These are phyloP conservation scores for Xylariaceae sp. DNA, from an alignment of 2,329 filamentous ascomycete species.

Conservation along the genomic window DNA sequence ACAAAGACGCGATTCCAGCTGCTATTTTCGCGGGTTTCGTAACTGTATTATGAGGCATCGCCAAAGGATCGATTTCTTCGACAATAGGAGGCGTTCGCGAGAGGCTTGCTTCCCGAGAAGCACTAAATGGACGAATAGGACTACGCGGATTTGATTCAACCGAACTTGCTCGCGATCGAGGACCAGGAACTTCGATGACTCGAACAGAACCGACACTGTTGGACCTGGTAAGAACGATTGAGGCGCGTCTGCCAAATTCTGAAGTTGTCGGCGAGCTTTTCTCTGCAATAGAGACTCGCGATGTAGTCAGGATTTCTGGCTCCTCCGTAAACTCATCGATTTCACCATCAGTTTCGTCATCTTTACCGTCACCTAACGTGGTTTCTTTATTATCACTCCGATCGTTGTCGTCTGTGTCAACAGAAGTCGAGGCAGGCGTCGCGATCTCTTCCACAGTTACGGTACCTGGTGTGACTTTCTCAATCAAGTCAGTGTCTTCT, in stretches of 20 bases:
- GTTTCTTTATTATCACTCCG: conserved; percentile 28
- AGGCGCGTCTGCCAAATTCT: conserved; percentile 40
- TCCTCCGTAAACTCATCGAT: conserved; percentile 53
- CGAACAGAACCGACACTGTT: conserved; percentile 52
- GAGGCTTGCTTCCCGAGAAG: conserved; percentile 38
- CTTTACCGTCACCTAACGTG: conserved; percentile 30
- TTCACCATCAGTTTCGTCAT: conserved; percentile 32
- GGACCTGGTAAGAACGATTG: conserved; percentile 39
- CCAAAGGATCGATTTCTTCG: conserved; percentile 34
- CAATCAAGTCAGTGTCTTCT: conserved; percentile 4
- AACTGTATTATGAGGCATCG: conserved; percentile 7
- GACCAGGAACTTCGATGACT: conserved; percentile 52
- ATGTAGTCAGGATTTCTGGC: conserved; percentile 52
- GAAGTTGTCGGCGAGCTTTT: conserved; percentile 46
- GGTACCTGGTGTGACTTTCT: conserved; percentile 14
- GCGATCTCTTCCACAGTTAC: conserved; percentile 16
- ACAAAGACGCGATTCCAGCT: conserved; percentile 11
- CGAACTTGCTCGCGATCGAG: conserved; percentile 48
- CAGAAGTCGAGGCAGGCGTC: conserved; percentile 8
- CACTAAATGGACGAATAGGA: conserved; percentile 34
- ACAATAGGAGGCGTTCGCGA: conserved; percentile 37
- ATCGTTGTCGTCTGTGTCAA: conserved; percentile 9
- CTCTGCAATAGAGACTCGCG: conserved; percentile 50
- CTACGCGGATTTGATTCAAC: conserved; percentile 38
- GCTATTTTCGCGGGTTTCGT: conserved; percentile 15